Evolutionary conservation across 2,329 filamentous ascomycete genomes (phyloP), one percentile per base, ranked within the genome.

Genomic region (Ustulina deusta): DNA sequence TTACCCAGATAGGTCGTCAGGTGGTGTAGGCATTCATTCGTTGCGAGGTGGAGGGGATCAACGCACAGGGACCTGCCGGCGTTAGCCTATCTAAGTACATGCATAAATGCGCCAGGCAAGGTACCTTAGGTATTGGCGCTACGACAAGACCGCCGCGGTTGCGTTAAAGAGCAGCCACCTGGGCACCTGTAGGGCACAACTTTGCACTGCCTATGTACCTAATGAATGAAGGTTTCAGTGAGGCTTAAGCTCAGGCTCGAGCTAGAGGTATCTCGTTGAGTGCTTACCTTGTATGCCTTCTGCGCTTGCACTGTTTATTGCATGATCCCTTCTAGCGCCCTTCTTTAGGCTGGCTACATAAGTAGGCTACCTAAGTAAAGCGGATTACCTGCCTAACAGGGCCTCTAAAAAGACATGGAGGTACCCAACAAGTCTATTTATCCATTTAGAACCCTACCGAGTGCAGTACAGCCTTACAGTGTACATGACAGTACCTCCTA

Each of bases 201-300:
- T n/a, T n/a, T 32, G 29, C 29, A 32, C 29, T 32, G 29, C 29
- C 4, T 32, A n/a, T n/a, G n/a, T n/a, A n/a, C 29, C 29, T 32
- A 7, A 32, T 32, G 7, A 32, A 32, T 32, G 29, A 44, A 49
- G 5, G 25, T 29, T 51, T 29, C 10, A 32, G 46, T 51, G 48
- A 51, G 48, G 48, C 48, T 51, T 25, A 49, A 49, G 46, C 46
- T 49, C 15, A 42, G 6, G 38, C 38, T 42, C n/a, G 38, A 15
- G 17, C 38, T 11, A 15, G 11, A 38, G 17, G 36, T 36, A 36
- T 11, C 34, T 36, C 13, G 4, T 38, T 15, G 17, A 38, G 36
- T 38, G 11, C 29, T 32, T 32, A 32, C 29, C 29, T 32, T 7
- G 4, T n/a, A n/a, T 32, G 29, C 29, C 29, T 32, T 32, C 29